phyloP scores from a whole-genome alignment of 257 asterid species.

The Petunia secreta region DNA sequence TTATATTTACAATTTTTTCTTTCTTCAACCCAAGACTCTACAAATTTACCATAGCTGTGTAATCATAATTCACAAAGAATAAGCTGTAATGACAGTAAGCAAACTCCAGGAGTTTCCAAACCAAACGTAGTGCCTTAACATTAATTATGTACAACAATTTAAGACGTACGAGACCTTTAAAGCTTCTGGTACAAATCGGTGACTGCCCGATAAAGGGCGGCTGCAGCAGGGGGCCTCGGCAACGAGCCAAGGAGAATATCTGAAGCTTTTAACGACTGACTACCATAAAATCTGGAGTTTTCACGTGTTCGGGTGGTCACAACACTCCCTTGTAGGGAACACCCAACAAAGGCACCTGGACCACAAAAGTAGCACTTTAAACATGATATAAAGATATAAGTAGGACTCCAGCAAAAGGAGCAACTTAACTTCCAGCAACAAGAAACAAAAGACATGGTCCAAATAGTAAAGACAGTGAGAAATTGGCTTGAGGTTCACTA shows the following conservation, averaged over 20 bases:
- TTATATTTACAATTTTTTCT: slow-evolving; percentile 9
- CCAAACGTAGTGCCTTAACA: not conserved
- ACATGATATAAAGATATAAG: slow-evolving; percentile 1
- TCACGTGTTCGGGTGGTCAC: slow-evolving; percentile 77
- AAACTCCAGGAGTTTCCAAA: not conserved
- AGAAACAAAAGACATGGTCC: not conserved
- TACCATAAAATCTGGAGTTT: slow-evolving; percentile 87
- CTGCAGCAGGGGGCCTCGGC: slow-evolving; percentile 96
- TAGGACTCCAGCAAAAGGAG: not conserved
- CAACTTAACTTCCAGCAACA: not conserved
- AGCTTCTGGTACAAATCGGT: slow-evolving; percentile 66
- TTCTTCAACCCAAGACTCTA: slow-evolving; percentile 6
- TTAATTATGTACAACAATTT: slow-evolving; percentile 19
- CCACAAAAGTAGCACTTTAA: not conserved
- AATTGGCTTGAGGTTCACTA: not conserved
- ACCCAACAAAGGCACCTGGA: slow-evolving; percentile 96
- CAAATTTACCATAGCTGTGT: slow-evolving; percentile 2
- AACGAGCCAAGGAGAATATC: slow-evolving; percentile 78
- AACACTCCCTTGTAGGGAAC: slow-evolving; percentile 89
- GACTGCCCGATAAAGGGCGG: slow-evolving; percentile 76
- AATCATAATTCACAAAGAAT: slow-evolving; percentile 24
- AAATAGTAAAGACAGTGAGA: not conserved
- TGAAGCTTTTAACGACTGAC: slow-evolving; percentile 64
- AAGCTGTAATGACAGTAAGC: not conserved
- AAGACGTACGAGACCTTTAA: not conserved